phyloP scores from a whole-genome alignment of 2,329 filamentous ascomycete species.

The Nectriaceae sp. region DNA sequence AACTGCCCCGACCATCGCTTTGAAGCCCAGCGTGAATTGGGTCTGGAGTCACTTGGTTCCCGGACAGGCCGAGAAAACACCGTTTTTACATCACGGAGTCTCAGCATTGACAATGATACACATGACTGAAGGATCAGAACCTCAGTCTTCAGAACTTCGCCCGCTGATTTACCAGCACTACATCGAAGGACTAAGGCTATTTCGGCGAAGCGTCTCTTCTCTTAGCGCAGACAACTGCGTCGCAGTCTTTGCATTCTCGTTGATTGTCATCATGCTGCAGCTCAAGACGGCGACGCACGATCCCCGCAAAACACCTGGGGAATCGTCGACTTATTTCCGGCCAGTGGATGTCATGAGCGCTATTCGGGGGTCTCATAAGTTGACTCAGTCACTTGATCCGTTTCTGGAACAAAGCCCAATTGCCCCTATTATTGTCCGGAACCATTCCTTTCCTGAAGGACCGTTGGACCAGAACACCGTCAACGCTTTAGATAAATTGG shows the following conservation, averaged over 20 bases:
- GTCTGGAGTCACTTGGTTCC: background rate
- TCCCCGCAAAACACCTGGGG: too few species aligned
- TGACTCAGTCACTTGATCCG: background rate
- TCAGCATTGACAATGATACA: background rate
- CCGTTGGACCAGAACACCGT: background rate
- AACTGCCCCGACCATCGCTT: background rate
- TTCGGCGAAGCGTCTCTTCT: background rate
- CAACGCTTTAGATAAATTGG: background rate
- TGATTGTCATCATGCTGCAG: background rate
- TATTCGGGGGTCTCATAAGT: background rate
- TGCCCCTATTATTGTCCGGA: background rate
- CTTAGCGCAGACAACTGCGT: background rate
- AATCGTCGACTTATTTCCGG: background rate
- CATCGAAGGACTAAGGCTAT: background rate
- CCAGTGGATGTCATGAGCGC: background rate
- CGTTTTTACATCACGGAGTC: background rate
- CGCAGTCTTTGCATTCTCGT: background rate
- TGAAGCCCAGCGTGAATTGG: background rate
- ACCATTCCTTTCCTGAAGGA: too few species aligned
- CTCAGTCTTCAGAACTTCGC: background rate
- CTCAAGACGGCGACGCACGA: background rate
- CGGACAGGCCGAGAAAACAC: background rate
- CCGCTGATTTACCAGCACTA: background rate
- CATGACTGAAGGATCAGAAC: background rate
- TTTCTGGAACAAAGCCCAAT: background rate